Conservation (phyloP, 345 rosid genomes). For the Xanthoceras sorbifolium region DNA sequence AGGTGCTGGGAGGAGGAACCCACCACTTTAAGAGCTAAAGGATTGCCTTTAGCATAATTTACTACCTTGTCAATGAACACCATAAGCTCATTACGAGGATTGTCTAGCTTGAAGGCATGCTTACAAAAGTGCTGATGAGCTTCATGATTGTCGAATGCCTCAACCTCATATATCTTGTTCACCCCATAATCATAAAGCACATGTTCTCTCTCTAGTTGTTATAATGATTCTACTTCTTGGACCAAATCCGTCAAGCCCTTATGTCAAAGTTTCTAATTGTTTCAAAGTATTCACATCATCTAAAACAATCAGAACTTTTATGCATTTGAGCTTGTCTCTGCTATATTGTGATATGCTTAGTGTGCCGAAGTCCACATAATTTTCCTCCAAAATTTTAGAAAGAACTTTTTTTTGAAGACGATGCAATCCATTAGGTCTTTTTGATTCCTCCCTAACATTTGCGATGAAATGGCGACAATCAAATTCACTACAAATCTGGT, state of each 20-base stretch:
- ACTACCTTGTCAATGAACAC: not conserved
- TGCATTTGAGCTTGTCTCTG: conserved; percentile 19
- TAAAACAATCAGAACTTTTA: conserved; percentile 25
- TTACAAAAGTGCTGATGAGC: not conserved
- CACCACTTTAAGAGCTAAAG: conserved; percentile 16
- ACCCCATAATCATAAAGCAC: not conserved
- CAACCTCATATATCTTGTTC: not conserved
- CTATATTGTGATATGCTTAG: not conserved
- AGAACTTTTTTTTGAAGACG: not conserved
- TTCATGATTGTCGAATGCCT: not conserved
- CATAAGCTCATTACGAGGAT: not conserved
- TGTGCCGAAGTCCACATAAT: too few species aligned
- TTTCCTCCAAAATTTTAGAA: not conserved
- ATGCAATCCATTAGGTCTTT: not conserved
- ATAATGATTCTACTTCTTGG: conserved; percentile 15
- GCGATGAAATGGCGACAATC: not conserved
- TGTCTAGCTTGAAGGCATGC: not conserved
- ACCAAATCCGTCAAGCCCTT: conserved; percentile 6
- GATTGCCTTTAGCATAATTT: not conserved
- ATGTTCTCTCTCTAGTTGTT: conserved; percentile 3
- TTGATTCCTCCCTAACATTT: not conserved
- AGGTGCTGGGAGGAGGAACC: not conserved
- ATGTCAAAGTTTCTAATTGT: conserved; percentile 24
- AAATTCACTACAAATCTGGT: not conserved
- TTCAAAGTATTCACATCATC: conserved; percentile 33